These are phyloP conservation scores for Thinopyrum elongatum DNA, from an alignment of 176 grass and related monocot species.

Conservation along the genomic window DNA sequence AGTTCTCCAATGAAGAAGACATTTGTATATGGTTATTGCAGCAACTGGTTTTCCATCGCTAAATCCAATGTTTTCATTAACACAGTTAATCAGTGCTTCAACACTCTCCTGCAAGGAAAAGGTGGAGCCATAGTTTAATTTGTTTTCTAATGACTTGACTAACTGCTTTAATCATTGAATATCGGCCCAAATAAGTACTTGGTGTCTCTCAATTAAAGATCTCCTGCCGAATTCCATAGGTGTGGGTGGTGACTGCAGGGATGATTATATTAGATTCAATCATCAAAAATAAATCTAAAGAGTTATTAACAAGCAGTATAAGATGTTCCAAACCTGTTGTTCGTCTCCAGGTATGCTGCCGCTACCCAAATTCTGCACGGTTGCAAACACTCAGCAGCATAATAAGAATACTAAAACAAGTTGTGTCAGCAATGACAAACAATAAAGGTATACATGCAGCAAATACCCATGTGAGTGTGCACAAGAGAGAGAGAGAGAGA, in stretches of 20 bases:
- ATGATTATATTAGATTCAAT: constrained; percentile 44
- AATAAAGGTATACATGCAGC: not conserved
- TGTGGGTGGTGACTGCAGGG: constrained; percentile 66
- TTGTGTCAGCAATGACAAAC: not conserved
- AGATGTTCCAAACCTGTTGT: constrained; percentile 54
- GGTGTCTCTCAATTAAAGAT: constrained; percentile 74
- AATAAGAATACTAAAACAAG: constrained; percentile 24
- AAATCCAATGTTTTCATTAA: constrained; percentile 73
- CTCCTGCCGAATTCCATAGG: constrained; percentile 56
- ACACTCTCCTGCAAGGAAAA: constrained; percentile 72
- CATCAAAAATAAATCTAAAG: constrained; percentile 28
- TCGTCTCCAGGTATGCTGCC: constrained; percentile 43
- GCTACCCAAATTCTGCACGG: constrained; percentile 70
- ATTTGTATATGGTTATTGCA: constrained; percentile 96
- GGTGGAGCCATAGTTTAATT: constrained; percentile 16
- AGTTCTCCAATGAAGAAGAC: constrained; percentile 88
- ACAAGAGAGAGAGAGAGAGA: constrained; percentile 1
- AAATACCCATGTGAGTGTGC: not conserved
- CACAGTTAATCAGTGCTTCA: constrained; percentile 69
- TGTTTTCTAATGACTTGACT: not conserved
- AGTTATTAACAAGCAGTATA: constrained; percentile 19
- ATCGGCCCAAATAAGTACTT: constrained; percentile 41
- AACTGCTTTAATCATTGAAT: constrained; percentile 16
- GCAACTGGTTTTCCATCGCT: constrained; percentile 77
- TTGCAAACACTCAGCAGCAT: constrained; percentile 39